Evolutionary conservation across 2,329 filamentous ascomycete species (phyloP).

Genomic region (Colletotrichum gloeosporioides): DNA sequence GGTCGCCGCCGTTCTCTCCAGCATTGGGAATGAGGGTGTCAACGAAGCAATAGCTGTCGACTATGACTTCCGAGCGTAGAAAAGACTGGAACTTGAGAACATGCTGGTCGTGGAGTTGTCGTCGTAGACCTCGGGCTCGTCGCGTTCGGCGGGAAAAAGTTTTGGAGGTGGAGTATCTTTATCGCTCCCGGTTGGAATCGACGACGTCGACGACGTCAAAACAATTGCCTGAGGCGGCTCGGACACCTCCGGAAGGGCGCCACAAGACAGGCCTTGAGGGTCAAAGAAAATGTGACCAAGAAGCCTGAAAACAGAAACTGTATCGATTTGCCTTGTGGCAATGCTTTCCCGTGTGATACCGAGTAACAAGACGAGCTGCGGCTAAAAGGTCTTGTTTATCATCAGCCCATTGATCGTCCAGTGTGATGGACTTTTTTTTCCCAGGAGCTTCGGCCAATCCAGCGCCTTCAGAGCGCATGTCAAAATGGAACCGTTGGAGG

Average conservation of each 20-base stretch:
- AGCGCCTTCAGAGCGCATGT: background rate
- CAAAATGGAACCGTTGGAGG: background rate
- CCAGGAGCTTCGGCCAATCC: conserved; percentile 9
- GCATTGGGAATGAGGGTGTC: conserved; percentile 45
- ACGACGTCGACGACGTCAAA: conserved; percentile 5
- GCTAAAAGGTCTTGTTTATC: background rate
- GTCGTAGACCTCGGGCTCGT: background rate
- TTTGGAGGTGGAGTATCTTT: conserved; percentile 9
- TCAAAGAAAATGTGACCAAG: background rate
- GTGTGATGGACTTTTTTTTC: background rate
- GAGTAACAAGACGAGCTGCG: background rate
- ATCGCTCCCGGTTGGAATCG: background rate
- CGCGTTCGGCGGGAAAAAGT: background rate
- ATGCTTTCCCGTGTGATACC: background rate
- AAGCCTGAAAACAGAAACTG: background rate
- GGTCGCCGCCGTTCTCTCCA: conserved; percentile 62
- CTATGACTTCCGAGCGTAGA: background rate
- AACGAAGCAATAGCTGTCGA: background rate
- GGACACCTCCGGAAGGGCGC: background rate
- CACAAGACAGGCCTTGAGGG: background rate
- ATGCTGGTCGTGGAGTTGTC: conserved; percentile 1
- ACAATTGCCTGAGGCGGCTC: background rate
- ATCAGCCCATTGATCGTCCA: conserved; percentile 1
- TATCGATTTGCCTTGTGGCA: background rate
- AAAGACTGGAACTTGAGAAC: background rate